Percentiles rank a stretch among this genome's conserved stretches.
phyloP scores from a whole-genome alignment of 352 stramenopile species.

The Phytopythium ostracodes region DNA sequence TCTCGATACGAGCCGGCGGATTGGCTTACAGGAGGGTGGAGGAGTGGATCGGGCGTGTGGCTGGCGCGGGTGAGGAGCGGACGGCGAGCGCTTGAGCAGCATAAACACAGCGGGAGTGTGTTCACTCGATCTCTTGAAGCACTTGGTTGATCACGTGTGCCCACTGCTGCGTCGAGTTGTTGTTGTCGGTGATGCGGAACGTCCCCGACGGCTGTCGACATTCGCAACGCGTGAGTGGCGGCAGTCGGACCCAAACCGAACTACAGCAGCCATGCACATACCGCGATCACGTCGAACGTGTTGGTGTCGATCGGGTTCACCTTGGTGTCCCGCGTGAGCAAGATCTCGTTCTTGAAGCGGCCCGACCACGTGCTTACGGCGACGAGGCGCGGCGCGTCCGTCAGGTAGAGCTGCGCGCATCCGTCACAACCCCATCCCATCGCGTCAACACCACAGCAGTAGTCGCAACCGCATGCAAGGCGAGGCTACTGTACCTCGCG shows the following conservation, averaged over 20 bases:
- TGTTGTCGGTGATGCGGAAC: constrained; percentile 53
- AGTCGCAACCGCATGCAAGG: background rate
- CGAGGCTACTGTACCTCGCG: constrained; percentile 37
- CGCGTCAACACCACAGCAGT: background rate
- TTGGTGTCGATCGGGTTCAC: constrained; percentile 67
- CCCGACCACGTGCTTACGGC: constrained; percentile 64
- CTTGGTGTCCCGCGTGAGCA: constrained; percentile 55
- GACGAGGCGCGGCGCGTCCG: constrained; percentile 62
- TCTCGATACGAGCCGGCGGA: background rate
- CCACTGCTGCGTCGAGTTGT: constrained; percentile 63
- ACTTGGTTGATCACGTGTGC: constrained; percentile 42
- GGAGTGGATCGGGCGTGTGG: background rate
- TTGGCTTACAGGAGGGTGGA: background rate
- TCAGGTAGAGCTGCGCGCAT: constrained; percentile 50
- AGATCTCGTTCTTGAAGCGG: constrained; percentile 71
- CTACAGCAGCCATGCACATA: constrained; percentile 22
- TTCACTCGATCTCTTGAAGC: constrained; percentile 13
- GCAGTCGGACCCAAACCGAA: background rate
- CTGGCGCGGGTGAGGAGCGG: background rate
- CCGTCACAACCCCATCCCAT: background rate
- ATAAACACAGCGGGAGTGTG: background rate
- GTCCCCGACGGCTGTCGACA: constrained; percentile 40
- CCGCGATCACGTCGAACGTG: constrained; percentile 75
- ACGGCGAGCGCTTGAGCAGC: background rate
- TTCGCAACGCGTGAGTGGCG: background rate